Evolutionary conservation across 441 rosid species (phyloP).

Genomic region (Rhodomyrtus psidioides): DNA sequence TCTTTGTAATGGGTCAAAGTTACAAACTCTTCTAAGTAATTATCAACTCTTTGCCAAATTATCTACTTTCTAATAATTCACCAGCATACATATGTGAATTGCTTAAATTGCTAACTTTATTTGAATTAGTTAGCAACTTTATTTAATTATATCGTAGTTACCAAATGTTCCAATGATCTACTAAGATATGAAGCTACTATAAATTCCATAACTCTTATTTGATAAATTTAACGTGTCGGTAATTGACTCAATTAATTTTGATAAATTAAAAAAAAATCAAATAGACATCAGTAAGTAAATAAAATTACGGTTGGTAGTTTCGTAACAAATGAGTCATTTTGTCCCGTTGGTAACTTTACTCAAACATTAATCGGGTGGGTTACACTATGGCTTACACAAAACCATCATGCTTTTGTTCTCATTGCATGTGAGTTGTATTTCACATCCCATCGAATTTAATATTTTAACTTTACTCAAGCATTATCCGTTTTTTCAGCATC

Average conservation of each 20-base stretch:
- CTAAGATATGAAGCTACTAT: too few relatives aligned
- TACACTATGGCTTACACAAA: not conserved
- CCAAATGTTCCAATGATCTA: too few relatives aligned
- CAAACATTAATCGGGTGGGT: not conserved
- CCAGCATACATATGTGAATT: too few relatives aligned
- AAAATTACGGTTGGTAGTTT: not conserved
- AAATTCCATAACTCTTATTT: not conserved
- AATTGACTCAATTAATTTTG: not conserved
- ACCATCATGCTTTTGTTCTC: not conserved
- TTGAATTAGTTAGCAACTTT: too few relatives aligned
- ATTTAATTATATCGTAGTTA: too few relatives aligned
- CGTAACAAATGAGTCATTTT: not conserved
- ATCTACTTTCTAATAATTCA: too few relatives aligned
- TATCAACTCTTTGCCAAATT: too few relatives aligned
- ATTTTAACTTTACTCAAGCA: too few relatives aligned
- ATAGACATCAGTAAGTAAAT: not conserved
- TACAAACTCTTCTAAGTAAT: too few relatives aligned
- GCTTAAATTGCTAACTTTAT: too few relatives aligned
- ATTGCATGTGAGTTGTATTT: not conserved
- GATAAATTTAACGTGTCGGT: not conserved
- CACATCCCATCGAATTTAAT: not conserved
- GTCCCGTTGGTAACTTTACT: not conserved
- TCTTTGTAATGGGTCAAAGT: too few relatives aligned
- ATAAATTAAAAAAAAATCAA: not conserved
- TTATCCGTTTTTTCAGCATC: not conserved